A percentile compares a stretch with the other conserved stretches of the same genome.
phyloP scores from a whole-genome alignment of 2,329 filamentous ascomycete species.

The Achaetomium macrosporum region DNA sequence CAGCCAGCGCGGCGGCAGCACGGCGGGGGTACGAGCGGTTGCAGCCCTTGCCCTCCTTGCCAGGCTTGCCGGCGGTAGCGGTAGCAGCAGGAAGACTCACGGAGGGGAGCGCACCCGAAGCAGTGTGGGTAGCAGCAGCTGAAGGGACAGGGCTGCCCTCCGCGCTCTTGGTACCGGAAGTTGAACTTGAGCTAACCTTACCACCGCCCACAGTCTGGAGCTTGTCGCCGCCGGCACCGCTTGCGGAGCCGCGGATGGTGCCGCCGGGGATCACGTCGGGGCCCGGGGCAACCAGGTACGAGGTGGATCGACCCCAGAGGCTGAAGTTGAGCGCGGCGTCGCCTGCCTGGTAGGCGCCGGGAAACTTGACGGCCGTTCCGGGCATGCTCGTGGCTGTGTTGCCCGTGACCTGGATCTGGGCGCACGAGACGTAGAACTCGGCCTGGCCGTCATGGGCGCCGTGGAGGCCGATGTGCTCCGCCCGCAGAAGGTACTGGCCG shows the following conservation, averaged over 20 bases:
- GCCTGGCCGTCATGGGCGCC: slow-evolving; percentile 28
- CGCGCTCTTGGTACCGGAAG: too few relatives aligned
- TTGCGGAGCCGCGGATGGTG: not conserved
- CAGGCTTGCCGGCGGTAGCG: too few relatives aligned
- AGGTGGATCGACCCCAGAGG: not conserved
- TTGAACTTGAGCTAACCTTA: too few relatives aligned
- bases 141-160: too few relatives aligned
- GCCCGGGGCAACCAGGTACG: not conserved
- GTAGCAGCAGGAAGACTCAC: too few relatives aligned
- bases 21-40: too few relatives aligned
- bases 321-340: slow-evolving; percentile 30
- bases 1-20: too few relatives aligned
- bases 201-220: too few relatives aligned
- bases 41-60: too few relatives aligned
- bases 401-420: slow-evolving; percentile 38
- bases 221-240: not conserved
- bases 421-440: slow-evolving; percentile 42
- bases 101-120: too few relatives aligned
- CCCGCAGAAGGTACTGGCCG: slow-evolving; percentile 40
- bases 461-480: slow-evolving; percentile 44
- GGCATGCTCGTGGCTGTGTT: slow-evolving; percentile 32
- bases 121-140: too few relatives aligned
- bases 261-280: not conserved
- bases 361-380: slow-evolving; percentile 35
- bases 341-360: slow-evolving; percentile 50